Evolutionary conservation across 345 rosid genomes (phyloP).

Genomic region (Passiflora organensis): DNA sequence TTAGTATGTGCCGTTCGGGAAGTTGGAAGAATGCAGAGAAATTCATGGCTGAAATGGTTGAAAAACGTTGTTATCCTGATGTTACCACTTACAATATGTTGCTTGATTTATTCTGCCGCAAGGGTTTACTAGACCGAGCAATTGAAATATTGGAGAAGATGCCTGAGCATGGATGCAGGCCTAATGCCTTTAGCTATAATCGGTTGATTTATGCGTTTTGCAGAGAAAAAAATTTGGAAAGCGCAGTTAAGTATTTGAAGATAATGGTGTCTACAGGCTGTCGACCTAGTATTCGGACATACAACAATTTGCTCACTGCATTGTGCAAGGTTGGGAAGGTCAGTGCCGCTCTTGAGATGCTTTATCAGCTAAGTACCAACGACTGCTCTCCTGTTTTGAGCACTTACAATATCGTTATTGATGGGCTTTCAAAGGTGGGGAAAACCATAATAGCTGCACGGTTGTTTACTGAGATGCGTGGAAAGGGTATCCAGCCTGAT

Average conservation of each 20-base stretch:
- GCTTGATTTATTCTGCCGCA: constrained; percentile 80
- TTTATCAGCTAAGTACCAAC: constrained; percentile 65
- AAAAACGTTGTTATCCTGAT: constrained; percentile 75
- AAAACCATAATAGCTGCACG: constrained; percentile 64
- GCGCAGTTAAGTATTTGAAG: constrained; percentile 72
- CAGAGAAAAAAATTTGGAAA: constrained; percentile 82
- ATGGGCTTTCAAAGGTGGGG: constrained; percentile 75
- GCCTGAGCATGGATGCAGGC: constrained; percentile 73
- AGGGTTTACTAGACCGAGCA: constrained; percentile 71
- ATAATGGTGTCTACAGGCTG: constrained; percentile 82
- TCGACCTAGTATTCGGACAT: constrained; percentile 86
- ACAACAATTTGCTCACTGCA: constrained; percentile 79
- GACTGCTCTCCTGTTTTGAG: constrained; percentile 74
- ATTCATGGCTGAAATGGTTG: constrained; percentile 63
- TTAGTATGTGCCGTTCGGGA: constrained; percentile 69
- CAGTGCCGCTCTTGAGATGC: constrained; percentile 76
- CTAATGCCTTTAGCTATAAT: constrained; percentile 75
- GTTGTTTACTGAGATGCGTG: constrained; percentile 70
- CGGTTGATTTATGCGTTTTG: constrained; percentile 80
- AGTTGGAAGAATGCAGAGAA: constrained; percentile 91
- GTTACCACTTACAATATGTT: constrained; percentile 85
- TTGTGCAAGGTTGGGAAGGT: constrained; percentile 85
- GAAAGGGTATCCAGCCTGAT: constrained; percentile 72
- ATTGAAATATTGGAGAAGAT: constrained; percentile 79
- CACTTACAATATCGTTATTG: constrained; percentile 82